phyloP scores from a whole-genome alignment of 208 protist species.

The Leishmania tarentolae region DNA sequence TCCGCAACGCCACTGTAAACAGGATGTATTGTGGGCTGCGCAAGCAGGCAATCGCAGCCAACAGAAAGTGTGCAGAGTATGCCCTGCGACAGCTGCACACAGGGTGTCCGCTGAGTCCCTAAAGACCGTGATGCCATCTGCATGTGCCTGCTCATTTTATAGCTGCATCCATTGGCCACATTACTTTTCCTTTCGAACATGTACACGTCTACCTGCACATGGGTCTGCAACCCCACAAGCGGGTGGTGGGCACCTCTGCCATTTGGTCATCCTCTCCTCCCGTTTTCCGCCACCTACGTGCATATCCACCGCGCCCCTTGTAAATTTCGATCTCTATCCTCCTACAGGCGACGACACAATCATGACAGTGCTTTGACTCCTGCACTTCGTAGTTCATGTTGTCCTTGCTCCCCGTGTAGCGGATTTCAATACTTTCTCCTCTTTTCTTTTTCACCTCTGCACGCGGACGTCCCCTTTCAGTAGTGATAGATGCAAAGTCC shows the following conservation, averaged over 20 bases:
- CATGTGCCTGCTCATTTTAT: neutral
- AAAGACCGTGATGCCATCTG: neutral
- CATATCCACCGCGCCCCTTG: neutral
- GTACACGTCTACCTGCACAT: neutral
- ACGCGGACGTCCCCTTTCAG: neutral
- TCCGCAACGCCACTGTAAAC: neutral
- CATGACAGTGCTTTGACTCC: neutral
- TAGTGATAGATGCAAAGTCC: neutral
- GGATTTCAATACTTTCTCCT: too few species aligned
- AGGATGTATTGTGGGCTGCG: neutral
- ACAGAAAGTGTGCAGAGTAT: neutral
- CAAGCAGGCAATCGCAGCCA: neutral
- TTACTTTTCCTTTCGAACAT: neutral
- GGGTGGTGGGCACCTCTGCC: neutral
- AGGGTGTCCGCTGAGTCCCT: neutral
- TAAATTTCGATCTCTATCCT: neutral
- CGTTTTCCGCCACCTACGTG: neutral
- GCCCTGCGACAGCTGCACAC: neutral
- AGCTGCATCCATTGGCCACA: neutral
- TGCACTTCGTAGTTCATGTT: neutral
- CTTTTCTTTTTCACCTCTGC: neutral
- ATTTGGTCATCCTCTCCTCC: neutral
- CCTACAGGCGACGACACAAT: neutral
- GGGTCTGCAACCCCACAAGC: neutral
- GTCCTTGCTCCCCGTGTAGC: neutral